These are phyloP conservation scores for Diaporthe helianthi DNA, from an alignment of 2,329 filamentous ascomycete species.

Conservation along the genomic window DNA sequence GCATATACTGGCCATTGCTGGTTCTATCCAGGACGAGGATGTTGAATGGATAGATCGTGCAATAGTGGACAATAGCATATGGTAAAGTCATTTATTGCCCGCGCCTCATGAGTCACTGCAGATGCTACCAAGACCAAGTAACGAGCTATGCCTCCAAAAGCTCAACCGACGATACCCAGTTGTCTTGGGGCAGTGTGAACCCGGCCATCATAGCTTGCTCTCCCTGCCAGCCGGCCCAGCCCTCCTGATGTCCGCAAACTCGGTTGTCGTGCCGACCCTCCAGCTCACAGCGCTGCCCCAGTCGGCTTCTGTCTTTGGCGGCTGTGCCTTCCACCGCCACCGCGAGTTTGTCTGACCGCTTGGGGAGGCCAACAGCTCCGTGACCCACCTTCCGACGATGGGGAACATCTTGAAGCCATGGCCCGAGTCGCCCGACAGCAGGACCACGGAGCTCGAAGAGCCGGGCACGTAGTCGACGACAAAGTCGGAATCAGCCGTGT, in stretches of 20 bases:
- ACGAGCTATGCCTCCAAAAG: neutral
- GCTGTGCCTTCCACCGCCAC: conserved; percentile 62
- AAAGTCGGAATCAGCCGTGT: conserved; percentile 66
- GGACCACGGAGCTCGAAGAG: conserved; percentile 56
- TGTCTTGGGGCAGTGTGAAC: too few relatives aligned
- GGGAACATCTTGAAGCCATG: conserved; percentile 71
- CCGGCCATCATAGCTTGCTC: neutral
- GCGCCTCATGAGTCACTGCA: too few relatives aligned
- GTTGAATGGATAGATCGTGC: conserved; percentile 16
- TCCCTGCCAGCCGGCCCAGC: conserved; percentile 8
- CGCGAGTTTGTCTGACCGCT: conserved; percentile 50
- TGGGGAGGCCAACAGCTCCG: conserved; percentile 51
- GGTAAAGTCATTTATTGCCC: neutral
- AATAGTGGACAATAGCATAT: conserved; percentile 22
- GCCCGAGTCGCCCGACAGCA: conserved; percentile 63
- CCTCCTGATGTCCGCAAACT: conserved; percentile 14
- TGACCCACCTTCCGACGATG: conserved; percentile 62
- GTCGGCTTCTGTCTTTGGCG: conserved; percentile 28
- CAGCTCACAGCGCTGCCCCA: conserved; percentile 45
- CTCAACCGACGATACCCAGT: too few relatives aligned
- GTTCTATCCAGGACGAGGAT: conserved; percentile 24
- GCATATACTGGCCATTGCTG: conserved; percentile 18
- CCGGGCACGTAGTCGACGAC: conserved; percentile 65
- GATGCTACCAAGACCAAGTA: neutral
- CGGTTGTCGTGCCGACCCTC: conserved; percentile 42